Base-by-base conservation (phyloP, 345 rosid species). In the Mercurialis annua region DNA sequence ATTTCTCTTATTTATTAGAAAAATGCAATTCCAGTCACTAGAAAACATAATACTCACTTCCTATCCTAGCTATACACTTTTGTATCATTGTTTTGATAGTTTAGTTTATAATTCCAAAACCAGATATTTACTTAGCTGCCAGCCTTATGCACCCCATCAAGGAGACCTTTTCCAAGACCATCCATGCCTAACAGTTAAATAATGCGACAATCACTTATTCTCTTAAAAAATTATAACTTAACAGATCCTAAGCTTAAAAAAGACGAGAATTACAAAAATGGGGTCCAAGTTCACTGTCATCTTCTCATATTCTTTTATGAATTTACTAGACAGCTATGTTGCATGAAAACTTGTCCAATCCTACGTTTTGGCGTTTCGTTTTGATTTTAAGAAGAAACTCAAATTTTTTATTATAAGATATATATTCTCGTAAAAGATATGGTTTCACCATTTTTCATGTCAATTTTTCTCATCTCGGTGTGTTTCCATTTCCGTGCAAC, bases 51-150 rank as follows among this genome's bases (percentile, higher is more conserved):
- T 52, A 3, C 40, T 3, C 40, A 36, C 9, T 9, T 36, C 40
- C 40, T 36, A 36, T 9, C 20, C 44, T 27, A 31, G 20, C 60
- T 29, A 56, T 24, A 20, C 11, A 59, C 5, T 20, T 10, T 33
- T n/a, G 44, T 59, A 20, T 36, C 11, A 59, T 59, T 59, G 1
- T 42, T 3, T 40, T 0, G 18, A 36, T 30, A n/a, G 23, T n/a
- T 7, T 50, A 34, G 40, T 42, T 46, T 31, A 47, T 46, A 54
- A 58, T 59, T 40, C 52, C 61, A 51, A 52, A 69, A 31, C 36
- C 34, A 74, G 47, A 51, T 62, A 18, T 48, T 31, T 21, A 64
- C 49, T 18, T 66, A 76, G 81, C 72, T 77, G 85, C 77, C 81
- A 68, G 38, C 69, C 38, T 34, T 56, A 42, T 59, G 71, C 72